Base-by-base conservation (phyloP, 176 grass and related monocot species). In the Phoenix roebelenii region DNA sequence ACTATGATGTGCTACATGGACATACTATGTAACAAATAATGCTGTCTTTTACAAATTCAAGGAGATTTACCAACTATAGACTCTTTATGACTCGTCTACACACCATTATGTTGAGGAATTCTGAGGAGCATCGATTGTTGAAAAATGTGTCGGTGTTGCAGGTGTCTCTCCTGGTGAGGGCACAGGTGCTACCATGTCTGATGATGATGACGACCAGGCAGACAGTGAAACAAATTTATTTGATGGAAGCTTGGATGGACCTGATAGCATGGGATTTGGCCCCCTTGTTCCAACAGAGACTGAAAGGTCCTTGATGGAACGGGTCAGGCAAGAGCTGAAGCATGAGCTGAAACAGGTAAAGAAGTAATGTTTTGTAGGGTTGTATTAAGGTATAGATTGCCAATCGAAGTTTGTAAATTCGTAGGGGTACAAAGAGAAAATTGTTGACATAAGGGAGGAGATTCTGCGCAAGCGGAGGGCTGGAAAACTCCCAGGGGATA, bases 391-490 rank as follows among this genome's bases (percentile, higher is more conserved):
- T 16, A 25, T 25, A 70, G 22, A 12, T 23, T 49, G 48, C 1
- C 53, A 22, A 25, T 59, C 16, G 4, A 16, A 6, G 35, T 44
- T 52, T 35, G 19, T 17, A 2, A 16, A 20, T 23, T 22, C 32
- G 23, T 25, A 73, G 70, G 70, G 59, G 9, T 73, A 63, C 59
- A 73, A 73, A 23, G 70, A 73, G 59, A 73, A 55, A 59, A 52
- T 73, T 5, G 7, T 63, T 2, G 70, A 73, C 59, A 73, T 73
- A n/a, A 73, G 70, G 54, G 70, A 73, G 10, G 59, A 73, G 59
- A 73, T 73, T 20, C 58, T 73, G 6, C 59, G 70, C 25, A 73
- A 73, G 19, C 25, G 70, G n/a, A 63, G 70, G 22, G 70, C 70
- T 4, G 70, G 70, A 35, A 73, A 63, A 15, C 70, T 73, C 3